Base-by-base conservation (phyloP, 2,329 filamentous ascomycete genomes). In the Alternaria conjuncta region DNA sequence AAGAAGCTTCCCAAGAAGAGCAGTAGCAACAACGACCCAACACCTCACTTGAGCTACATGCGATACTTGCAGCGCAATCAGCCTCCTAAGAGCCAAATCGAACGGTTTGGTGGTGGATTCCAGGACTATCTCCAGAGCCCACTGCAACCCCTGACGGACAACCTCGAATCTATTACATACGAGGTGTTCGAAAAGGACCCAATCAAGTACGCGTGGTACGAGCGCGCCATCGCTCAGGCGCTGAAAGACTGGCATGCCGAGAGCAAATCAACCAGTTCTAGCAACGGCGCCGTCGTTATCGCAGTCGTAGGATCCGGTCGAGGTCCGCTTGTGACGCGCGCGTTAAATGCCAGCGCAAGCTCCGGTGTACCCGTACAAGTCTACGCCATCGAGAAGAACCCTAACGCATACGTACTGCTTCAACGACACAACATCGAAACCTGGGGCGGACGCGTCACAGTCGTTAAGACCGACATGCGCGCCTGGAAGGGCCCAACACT, bases 181-280 rank as follows among this genome's bases (percentile, higher is more conserved):
- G 96, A 99, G 78, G 95, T 98, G 3, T 99, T 99, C 74, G 96
- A 99, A 79, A 96, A 96, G 71, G 96, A 99, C 68, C 96, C 96
- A 0, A 92, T 99, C 81, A 99, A 99, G 81, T 99, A 99, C 78
- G 90, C 94, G 68, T 96, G 95, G 86, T 99, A 99, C 77, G 94
- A 98, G 79, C 85, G 87, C 49, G 96, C 96, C 13, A 91, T 96
- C 60, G 88, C 88, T 5, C 88, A 92, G 68, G 95, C 96, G 0
- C 84, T 99, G 65, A 85, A 83, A 12, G 94, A 98, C 74, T 96
- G 96, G 90, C 86, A 86, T 62, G 82, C 85, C 41, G 85, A 92
- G 62, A 84, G 87, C 30, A 94, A 93, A 75, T 90, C 93, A 1
- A 92, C 90, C 0, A 93, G 91, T 5, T 90, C 90, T 12, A 85